phyloP scores from a whole-genome alignment of 768 basidiomycete species.

The Tephrocybe sp. region DNA sequence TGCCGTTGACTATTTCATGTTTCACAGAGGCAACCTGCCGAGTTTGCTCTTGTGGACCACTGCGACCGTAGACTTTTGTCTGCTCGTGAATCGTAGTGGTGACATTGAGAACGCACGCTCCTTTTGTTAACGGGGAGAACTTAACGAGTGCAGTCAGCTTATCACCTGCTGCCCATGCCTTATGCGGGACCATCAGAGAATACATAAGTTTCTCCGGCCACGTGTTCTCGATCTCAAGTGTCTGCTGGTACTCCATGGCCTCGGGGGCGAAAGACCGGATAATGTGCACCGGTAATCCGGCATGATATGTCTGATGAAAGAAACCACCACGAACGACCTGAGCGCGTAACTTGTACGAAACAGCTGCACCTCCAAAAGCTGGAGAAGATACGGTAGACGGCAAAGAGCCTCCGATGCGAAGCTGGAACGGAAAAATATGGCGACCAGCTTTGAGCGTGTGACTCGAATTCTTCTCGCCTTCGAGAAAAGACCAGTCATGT shows the following conservation, averaged over 20 bases:
- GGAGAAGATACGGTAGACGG: conserved; percentile 72
- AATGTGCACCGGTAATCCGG: conserved; percentile 59
- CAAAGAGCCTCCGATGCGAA: conserved; percentile 80
- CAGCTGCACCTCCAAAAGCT: conserved; percentile 55
- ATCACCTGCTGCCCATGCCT: conserved; percentile 93
- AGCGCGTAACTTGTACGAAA: conserved; percentile 90
- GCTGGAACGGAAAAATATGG: conserved; percentile 89
- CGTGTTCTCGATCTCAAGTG: conserved; percentile 92
- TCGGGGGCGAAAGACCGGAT: conserved; percentile 74
- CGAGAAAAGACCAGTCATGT: conserved; percentile 93
- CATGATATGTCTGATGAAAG: conserved; percentile 59
- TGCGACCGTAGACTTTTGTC: conserved; percentile 55
- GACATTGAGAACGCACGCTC: conserved; percentile 67
- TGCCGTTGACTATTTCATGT: conserved; percentile 67
- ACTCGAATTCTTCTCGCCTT: conserved; percentile 71
- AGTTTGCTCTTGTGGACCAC: conserved; percentile 56
- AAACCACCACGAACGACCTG: conserved; percentile 77
- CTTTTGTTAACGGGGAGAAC: conserved; percentile 84
- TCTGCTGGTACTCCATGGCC: conserved; percentile 93
- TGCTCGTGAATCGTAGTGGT: conserved; percentile 72
- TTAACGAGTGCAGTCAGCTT: conserved; percentile 78
- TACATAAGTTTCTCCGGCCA: conserved; percentile 99
- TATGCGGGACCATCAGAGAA: conserved; percentile 89
- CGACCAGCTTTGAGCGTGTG: conserved; percentile 96
- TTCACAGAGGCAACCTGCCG: conserved; percentile 58